Evolutionary conservation across 2,329 filamentous ascomycete species (phyloP).

Genomic region (Furcasterigmium sp.): DNA sequence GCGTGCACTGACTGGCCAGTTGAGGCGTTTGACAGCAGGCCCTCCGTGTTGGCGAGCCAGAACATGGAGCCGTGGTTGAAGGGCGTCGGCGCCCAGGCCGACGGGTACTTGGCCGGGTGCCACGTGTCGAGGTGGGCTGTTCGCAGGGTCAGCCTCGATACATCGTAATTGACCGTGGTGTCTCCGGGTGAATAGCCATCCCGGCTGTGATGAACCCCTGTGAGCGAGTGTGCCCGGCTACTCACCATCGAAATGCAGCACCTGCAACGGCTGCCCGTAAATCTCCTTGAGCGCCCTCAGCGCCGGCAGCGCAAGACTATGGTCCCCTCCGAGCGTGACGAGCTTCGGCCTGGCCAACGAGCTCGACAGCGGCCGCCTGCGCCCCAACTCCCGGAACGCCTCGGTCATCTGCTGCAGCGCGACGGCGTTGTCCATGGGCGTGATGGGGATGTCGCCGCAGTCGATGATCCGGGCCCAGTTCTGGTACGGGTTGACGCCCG

Average conservation of each 20-base stretch:
- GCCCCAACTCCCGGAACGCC: slow-evolving; percentile 66
- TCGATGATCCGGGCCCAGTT: slow-evolving; percentile 77
- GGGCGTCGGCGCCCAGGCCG: slow-evolving; percentile 63
- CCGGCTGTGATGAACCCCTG: no score
- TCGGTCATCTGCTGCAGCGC: slow-evolving; percentile 80
- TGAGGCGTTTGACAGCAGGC: slow-evolving; percentile 67
- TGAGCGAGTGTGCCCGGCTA: no score
- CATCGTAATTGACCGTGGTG: no score
- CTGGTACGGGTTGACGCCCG: slow-evolving; percentile 76
- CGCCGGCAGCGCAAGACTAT: slow-evolving; percentile 65
- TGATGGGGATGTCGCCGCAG: slow-evolving; percentile 86
- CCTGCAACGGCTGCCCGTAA: slow-evolving; percentile 58
- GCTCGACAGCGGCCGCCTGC: slow-evolving; percentile 26
- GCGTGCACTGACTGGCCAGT: slow-evolving; percentile 73
- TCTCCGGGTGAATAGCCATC: no score
- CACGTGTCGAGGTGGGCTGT: slow-evolving; percentile 73
- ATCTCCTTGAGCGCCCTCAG: slow-evolving; percentile 59
- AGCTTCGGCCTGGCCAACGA: slow-evolving; percentile 44
- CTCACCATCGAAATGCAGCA: slow-evolving; percentile 66
- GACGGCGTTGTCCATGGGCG: slow-evolving; percentile 78
- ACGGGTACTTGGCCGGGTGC: slow-evolving; percentile 77
- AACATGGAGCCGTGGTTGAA: slow-evolving; percentile 93
- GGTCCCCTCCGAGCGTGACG: slow-evolving; percentile 68
- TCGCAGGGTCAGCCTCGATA: neutral
- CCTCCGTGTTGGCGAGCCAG: slow-evolving; percentile 79